Conservation (phyloP, 352 stramenopile species). For the Phytophthora melonis region DNA sequence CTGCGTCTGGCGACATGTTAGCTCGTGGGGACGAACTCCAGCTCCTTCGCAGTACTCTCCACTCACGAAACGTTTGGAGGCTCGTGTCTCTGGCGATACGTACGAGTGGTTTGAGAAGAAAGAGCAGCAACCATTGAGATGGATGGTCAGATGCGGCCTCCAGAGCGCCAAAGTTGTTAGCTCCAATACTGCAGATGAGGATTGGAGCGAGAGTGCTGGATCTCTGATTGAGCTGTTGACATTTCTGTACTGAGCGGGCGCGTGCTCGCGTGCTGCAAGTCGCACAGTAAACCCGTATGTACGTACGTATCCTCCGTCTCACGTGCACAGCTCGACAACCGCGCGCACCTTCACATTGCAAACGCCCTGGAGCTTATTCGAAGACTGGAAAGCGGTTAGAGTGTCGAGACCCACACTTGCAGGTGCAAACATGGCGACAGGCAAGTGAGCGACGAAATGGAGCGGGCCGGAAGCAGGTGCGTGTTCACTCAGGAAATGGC, state of each 20-base stretch:
- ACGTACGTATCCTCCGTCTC: neutral
- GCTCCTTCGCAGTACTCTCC: neutral
- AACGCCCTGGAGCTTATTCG: neutral
- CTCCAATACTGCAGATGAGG: neutral
- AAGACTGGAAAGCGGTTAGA: neutral
- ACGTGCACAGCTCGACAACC: neutral
- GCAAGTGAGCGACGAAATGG: neutral
- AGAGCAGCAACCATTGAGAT: neutral
- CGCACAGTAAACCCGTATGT: neutral
- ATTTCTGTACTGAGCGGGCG: conserved; percentile 13
- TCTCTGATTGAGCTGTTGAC: conserved; percentile 21
- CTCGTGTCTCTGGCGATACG: neutral
- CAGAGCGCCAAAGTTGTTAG: conserved; percentile 13
- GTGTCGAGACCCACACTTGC: neutral
- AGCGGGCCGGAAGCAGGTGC: conserved; percentile 1
- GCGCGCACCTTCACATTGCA: neutral
- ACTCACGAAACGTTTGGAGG: neutral
- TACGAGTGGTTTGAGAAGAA: neutral
- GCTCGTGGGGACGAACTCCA: neutral
- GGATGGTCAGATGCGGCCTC: conserved; percentile 18
- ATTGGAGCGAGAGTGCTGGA: neutral
- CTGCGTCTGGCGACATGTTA: neutral
- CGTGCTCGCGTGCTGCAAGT: conserved; percentile 4
- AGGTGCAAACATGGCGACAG: neutral
- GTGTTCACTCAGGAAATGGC: neutral